Conservation (phyloP, 2,329 filamentous ascomycete genomes). For the Capronia coronata region DNA sequence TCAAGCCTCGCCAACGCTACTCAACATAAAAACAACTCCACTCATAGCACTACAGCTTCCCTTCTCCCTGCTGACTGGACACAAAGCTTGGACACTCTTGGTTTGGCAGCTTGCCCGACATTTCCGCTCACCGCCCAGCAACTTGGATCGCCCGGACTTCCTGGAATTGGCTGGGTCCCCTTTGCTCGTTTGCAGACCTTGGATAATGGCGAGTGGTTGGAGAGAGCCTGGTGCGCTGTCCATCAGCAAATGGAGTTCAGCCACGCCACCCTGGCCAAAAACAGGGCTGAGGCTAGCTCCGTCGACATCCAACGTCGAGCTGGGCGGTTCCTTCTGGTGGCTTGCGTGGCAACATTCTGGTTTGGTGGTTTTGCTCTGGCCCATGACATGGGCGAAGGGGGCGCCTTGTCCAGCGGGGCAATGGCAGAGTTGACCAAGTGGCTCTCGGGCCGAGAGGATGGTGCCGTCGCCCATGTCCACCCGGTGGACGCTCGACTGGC, state of each 20-base stretch:
- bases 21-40: neutral
- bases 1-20: neutral
- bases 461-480: slow-evolving; percentile 11
- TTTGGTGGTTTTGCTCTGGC: slow-evolving; percentile 20
- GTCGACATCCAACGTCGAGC: slow-evolving; percentile 12
- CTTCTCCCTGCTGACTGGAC: slow-evolving; percentile 3
- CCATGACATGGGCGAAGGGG: slow-evolving; percentile 15
- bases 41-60: slow-evolving; percentile 5
- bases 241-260: slow-evolving; percentile 17
- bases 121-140: slow-evolving; percentile 11
- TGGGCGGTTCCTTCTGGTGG: slow-evolving; percentile 15
- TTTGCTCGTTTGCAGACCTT: slow-evolving; percentile 11
- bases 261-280: slow-evolving; percentile 8
- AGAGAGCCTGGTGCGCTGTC: slow-evolving; percentile 19
- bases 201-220: slow-evolving; percentile 11
- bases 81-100: neutral
- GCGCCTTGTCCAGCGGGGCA: slow-evolving; percentile 10
- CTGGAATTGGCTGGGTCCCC: neutral
- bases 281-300: neutral
- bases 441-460: slow-evolving; percentile 9
- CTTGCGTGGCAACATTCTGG: slow-evolving; percentile 8
- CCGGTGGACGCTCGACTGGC: slow-evolving; percentile 15
- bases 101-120: slow-evolving; percentile 4
- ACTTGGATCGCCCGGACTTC: neutral
- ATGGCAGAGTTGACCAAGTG: slow-evolving; percentile 16